Percentiles rank a stretch among this genome's conserved stretches.
These are phyloP conservation scores for Roridomyces roridus DNA, from an alignment of 768 basidiomycete species.

Conservation along the genomic window DNA sequence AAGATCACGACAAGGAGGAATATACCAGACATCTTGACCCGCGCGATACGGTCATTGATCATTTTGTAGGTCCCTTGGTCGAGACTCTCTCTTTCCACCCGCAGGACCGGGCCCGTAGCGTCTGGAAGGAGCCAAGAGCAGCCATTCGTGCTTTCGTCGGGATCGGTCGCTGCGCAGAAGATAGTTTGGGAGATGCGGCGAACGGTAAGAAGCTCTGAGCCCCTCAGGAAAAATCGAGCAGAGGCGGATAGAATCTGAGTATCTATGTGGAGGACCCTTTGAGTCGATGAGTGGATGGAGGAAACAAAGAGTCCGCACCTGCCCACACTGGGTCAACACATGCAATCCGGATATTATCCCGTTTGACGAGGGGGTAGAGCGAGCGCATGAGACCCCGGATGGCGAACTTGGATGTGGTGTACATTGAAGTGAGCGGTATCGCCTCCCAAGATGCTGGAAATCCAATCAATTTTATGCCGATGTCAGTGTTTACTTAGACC, in stretches of 20 bases:
- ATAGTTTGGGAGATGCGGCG: constrained; percentile 57
- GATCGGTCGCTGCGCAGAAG: constrained; percentile 55
- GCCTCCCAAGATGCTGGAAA: constrained; percentile 54
- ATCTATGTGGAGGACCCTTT: constrained; percentile 38
- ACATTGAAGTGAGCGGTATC: constrained; percentile 50
- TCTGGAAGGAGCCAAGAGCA: constrained; percentile 54
- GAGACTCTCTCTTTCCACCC: constrained; percentile 52
- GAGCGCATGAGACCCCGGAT: constrained; percentile 60
- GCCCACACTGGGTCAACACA: constrained; percentile 62
- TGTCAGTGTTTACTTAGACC: no score
- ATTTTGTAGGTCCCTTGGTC: constrained; percentile 58
- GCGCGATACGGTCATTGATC: constrained; percentile 44
- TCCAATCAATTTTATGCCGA: no score
- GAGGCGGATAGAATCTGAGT: constrained; percentile 50
- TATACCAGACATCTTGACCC: no score
- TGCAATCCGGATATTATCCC: constrained; percentile 48
- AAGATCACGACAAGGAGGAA: no score
- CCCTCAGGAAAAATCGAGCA: constrained; percentile 51
- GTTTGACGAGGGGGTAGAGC: constrained; percentile 41
- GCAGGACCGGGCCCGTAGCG: constrained; percentile 56
- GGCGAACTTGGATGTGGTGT: constrained; percentile 60
- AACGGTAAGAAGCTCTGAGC: constrained; percentile 54
- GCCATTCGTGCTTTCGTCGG: constrained; percentile 50
- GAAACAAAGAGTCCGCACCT: constrained; percentile 34
- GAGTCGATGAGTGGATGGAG: background rate